A percentile compares a stretch with the other conserved stretches of the same genome.
phyloP scores from a whole-genome alignment of 139 green algal species.

The Chlorella sp. region DNA sequence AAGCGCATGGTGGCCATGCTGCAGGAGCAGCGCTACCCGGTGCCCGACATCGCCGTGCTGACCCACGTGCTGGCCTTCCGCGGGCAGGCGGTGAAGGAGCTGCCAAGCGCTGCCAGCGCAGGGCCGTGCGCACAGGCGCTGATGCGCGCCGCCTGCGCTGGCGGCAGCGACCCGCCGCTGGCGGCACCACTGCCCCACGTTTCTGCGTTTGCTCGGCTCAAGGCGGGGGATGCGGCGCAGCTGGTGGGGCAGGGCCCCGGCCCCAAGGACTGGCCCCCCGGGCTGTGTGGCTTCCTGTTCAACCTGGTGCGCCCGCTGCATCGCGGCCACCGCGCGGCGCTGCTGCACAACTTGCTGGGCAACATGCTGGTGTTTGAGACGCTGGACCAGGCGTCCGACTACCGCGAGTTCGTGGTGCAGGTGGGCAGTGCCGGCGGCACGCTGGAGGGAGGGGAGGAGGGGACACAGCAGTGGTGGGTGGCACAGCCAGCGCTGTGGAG shows the following conservation, averaged over 20 bases:
- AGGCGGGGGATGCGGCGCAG: too few relatives aligned
- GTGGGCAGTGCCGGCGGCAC: not conserved
- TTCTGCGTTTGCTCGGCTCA: too few relatives aligned
- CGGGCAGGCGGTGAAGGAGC: slow-evolving; percentile 13
- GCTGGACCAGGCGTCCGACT: slow-evolving; percentile 52
- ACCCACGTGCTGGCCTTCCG: not conserved
- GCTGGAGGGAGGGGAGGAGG: not conserved
- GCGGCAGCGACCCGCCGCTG: slow-evolving; percentile 56
- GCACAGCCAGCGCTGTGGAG: not conserved
- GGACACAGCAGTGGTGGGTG: not conserved
- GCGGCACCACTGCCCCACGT: slow-evolving; percentile 67
- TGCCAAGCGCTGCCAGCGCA: slow-evolving; percentile 24
- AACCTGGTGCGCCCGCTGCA: slow-evolving; percentile 67
- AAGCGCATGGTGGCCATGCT: slow-evolving; percentile 38
- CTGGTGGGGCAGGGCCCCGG: too few relatives aligned
- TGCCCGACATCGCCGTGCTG: slow-evolving; percentile 21
- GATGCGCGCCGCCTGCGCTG: slow-evolving; percentile 47
- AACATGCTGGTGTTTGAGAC: slow-evolving; percentile 66
- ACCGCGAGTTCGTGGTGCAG: slow-evolving; percentile 53
- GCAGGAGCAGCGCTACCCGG: slow-evolving; percentile 16
- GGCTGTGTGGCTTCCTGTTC: slow-evolving; percentile 67
- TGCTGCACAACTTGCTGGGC: slow-evolving; percentile 55
- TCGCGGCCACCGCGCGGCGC: slow-evolving; percentile 40
- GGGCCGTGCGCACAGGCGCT: slow-evolving; percentile 40
- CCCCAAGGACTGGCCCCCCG: slow-evolving; percentile 57